These are phyloP conservation scores for Candida chilensis DNA, from an alignment of 805 yeast genomes.

Conservation along the genomic window DNA sequence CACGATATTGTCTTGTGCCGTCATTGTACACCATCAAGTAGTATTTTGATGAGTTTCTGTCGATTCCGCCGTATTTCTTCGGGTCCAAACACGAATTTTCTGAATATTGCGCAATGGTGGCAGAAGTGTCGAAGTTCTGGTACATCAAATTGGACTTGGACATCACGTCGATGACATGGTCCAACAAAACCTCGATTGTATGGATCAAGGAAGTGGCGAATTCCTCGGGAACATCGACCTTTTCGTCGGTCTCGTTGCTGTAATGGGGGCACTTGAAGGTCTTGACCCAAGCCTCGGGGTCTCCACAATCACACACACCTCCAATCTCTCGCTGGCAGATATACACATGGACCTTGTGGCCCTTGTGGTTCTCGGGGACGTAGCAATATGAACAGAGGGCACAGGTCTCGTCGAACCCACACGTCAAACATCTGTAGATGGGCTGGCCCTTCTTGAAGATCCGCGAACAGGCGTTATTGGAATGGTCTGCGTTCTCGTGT, in stretches of 20 bases:
- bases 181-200: conserved; percentile 40
- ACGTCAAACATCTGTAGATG: conserved; percentile 63
- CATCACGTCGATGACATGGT: conserved; percentile 56
- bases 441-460: conserved; percentile 75
- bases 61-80: conserved; percentile 32
- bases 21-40: conserved; percentile 67
- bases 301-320: conserved; percentile 88
- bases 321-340: conserved; percentile 61
- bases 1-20: conserved; percentile 65
- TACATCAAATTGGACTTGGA: conserved; percentile 34
- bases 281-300: conserved; percentile 70
- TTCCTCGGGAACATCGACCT: conserved; percentile 29
- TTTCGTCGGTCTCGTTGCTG: conserved; percentile 9
- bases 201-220: conserved; percentile 22
- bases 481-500: conserved; percentile 28
- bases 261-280: conserved; percentile 40
- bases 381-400: conserved; percentile 76
- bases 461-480: conserved; percentile 64
- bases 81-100: conserved; percentile 22
- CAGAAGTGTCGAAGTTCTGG: conserved; percentile 11
- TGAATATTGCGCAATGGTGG: conserved; percentile 18
- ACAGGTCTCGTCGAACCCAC: conserved; percentile 78
- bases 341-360: conserved; percentile 60
- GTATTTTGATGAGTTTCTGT: conserved; percentile 37
- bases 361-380: conserved; percentile 58